Percentiles rank a stretch among this genome's conserved stretches.
Evolutionary conservation across 345 rosid genomes (phyloP).

Genomic region (Microcos paniculata): DNA sequence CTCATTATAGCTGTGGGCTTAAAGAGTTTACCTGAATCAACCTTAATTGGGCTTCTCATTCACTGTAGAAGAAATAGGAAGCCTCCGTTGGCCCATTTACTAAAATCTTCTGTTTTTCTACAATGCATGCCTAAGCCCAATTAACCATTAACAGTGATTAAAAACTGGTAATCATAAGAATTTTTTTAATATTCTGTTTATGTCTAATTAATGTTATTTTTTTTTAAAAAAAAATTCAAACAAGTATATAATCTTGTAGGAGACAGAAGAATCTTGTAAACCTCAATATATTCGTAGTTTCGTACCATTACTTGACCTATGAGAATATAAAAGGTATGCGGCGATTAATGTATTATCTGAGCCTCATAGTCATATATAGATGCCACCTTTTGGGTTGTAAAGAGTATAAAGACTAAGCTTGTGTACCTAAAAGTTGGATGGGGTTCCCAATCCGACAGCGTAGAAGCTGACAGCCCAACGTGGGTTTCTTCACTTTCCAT

Average conservation of each 20-base stretch:
- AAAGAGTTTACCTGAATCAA: too few species aligned
- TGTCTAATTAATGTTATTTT: too few species aligned
- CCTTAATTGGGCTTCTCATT: background rate
- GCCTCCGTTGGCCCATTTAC: background rate
- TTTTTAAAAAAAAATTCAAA: background rate
- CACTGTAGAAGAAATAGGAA: background rate
- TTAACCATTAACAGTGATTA: background rate
- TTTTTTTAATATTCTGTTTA: too few species aligned
- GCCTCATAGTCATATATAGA: too few species aligned
- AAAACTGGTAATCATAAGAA: too few species aligned
- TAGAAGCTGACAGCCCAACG: constrained; percentile 18
- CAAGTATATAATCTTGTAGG: background rate
- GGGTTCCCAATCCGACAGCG: constrained; percentile 4
- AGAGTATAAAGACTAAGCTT: background rate
- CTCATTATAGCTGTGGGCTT: background rate
- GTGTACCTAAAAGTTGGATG: constrained; percentile 12
- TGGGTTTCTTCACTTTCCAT: constrained; percentile 19
- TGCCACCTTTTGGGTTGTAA: constrained; percentile 5
- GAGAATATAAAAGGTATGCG: background rate
- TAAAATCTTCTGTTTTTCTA: too few species aligned
- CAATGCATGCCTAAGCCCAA: background rate
- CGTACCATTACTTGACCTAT: background rate
- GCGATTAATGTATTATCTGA: background rate
- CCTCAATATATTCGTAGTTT: too few species aligned
- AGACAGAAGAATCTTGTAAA: background rate